Base-by-base conservation (phyloP, 1,284 basidiomycete genomes). In the Phellinidium pouzarii region DNA sequence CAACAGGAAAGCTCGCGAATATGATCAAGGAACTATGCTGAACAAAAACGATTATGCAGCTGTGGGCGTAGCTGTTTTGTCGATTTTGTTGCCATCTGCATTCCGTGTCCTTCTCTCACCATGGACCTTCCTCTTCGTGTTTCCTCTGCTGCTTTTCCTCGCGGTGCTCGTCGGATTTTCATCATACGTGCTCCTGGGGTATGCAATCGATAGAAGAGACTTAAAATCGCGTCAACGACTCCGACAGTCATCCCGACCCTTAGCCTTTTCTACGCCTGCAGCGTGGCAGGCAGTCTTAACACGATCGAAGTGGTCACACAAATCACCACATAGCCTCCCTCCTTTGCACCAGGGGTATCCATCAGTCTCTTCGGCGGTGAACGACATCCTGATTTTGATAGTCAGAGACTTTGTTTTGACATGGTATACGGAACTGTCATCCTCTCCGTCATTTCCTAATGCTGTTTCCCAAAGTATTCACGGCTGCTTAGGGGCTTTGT, bases 241-340 rank as follows among this genome's bases (percentile, higher is more conserved):
- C 22, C 68, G 69, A 12, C 67, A 68, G 53, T 79, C 83, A 1
- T 80, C 87, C 9, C 76, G 79, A 34, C 86, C 87, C 0, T 73
- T 93, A 44, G 77, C 79, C 2, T 94, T 94, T 70, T 90, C 90
- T 5, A 91, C 90, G 1, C 87, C 90, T 11, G 91, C 92, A 50
- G 91, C 91, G 38, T 94, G 91, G 91, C 87, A 92, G 62, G 89
- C 84, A 0, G 84, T 91, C 38, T 73, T 89, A 42, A 92, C 81
- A 38, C 80, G 90, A 23, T 87, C 86, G 7, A 80, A 85, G 64
- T 94, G 91, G 91, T 88, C 85, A 2, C 77, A 84, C 61, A 83
- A 74, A 62, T 72, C 75, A 8, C 78, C 78, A 2, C 82, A 81
- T 61, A 74, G 76, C n/a, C 72, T 83, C 23, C 73, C 82, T 1